Evolutionary conservation across 805 yeast species (phyloP).

Genomic region (Saturnispora sekii): DNA sequence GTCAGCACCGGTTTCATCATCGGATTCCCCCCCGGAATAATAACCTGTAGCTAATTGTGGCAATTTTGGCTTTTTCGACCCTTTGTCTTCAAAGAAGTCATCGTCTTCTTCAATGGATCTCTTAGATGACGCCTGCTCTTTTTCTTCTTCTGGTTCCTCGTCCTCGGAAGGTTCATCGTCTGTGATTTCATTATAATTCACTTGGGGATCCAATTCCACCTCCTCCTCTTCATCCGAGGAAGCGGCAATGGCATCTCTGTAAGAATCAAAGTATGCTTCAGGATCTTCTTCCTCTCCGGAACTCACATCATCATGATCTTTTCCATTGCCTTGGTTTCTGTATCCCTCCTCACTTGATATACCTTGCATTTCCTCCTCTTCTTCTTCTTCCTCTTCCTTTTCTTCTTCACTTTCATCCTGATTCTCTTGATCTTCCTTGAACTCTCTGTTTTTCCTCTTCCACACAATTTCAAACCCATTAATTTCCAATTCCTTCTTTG

Average conservation of each 20-base stretch:
- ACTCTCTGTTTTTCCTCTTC: slow-evolving; percentile 9
- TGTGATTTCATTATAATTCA: slow-evolving; percentile 50
- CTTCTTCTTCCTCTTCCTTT: slow-evolving; percentile 12
- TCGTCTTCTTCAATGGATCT: slow-evolving; percentile 22
- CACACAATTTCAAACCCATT: slow-evolving; percentile 7
- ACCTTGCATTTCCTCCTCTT: slow-evolving; percentile 13
- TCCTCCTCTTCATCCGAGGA: slow-evolving; percentile 36
- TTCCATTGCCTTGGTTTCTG: slow-evolving; percentile 2
- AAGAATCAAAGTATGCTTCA: slow-evolving; percentile 18
- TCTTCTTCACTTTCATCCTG: slow-evolving; percentile 2
- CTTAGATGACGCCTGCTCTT: slow-evolving; percentile 27
- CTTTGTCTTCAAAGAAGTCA: slow-evolving; percentile 30
- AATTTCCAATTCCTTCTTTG: slow-evolving; percentile 22
- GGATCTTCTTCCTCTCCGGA: slow-evolving; percentile 15
- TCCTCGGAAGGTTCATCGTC: slow-evolving; percentile 44
- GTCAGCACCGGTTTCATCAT: slow-evolving; percentile 29
- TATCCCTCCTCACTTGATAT: too few species aligned
- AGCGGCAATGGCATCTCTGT: slow-evolving; percentile 30
- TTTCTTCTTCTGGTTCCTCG: slow-evolving; percentile 3
- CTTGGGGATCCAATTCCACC: slow-evolving; percentile 25
- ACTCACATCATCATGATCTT: slow-evolving; percentile 10
- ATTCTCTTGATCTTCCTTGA: slow-evolving; percentile 15
- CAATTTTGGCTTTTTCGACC: slow-evolving; percentile 29
- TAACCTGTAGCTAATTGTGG: slow-evolving; percentile 77
- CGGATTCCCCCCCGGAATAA: slow-evolving; percentile 70